Conservation (phyloP, 2,329 filamentous ascomycete species). For the Eutypa lata region DNA sequence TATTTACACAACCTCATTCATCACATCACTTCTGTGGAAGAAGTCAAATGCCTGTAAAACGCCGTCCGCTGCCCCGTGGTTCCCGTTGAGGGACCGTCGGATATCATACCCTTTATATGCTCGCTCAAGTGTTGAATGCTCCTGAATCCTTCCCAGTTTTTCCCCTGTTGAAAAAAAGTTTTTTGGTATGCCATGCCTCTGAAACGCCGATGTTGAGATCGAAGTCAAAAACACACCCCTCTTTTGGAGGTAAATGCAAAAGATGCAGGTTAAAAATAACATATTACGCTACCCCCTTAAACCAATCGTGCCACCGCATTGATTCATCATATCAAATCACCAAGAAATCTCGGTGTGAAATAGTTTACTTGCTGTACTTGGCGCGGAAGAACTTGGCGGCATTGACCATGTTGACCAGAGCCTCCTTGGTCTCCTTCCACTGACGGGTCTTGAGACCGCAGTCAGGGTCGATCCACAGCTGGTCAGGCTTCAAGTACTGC, state of each 20-base stretch:
- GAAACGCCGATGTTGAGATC: slow-evolving; percentile 61
- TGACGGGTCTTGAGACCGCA: slow-evolving; percentile 98
- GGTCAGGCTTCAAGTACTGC: slow-evolving; percentile 91
- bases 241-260: slow-evolving; percentile 31
- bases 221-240: slow-evolving; percentile 34
- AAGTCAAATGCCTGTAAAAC: slow-evolving; percentile 28
- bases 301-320: not conserved
- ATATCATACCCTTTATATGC: slow-evolving; percentile 33
- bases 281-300: slow-evolving; percentile 17
- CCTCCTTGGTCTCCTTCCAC: slow-evolving; percentile 98
- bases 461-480: slow-evolving; percentile 99
- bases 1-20: slow-evolving; percentile 22
- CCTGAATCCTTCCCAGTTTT: slow-evolving; percentile 25
- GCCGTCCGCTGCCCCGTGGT: slow-evolving; percentile 25
- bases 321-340: not conserved
- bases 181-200: slow-evolving; percentile 30
- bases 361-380: slow-evolving; percentile 70
- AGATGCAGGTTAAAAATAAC: slow-evolving; percentile 24
- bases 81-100: slow-evolving; percentile 33
- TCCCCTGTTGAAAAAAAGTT: slow-evolving; percentile 25
- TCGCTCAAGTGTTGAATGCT: slow-evolving; percentile 31
- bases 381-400: slow-evolving; percentile 95
- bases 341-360: slow-evolving; percentile 1
- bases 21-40: slow-evolving; percentile 17
- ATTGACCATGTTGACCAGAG: slow-evolving; percentile 94